These are phyloP conservation scores for Phytophthora colocasiae DNA, from an alignment of 352 stramenopile genomes.

Conservation along the genomic window DNA sequence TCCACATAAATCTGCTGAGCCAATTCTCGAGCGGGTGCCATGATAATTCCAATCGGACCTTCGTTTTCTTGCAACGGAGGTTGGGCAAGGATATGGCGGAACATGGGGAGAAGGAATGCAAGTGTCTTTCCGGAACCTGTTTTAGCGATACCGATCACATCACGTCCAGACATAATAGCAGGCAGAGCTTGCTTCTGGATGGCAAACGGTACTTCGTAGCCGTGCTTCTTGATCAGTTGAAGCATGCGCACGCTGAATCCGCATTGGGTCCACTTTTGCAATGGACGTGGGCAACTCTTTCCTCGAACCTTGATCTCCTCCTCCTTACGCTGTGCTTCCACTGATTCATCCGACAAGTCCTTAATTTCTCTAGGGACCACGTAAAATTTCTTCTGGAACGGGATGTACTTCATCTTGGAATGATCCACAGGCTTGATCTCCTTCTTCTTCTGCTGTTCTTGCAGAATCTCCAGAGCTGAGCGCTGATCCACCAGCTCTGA, in stretches of 20 bases:
- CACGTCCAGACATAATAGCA: conserved; percentile 98
- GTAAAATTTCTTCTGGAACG: conserved; percentile 99
- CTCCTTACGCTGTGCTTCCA: conserved; percentile 80
- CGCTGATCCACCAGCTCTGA: conserved; percentile 74
- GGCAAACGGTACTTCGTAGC: conserved; percentile 95
- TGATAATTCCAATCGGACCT: conserved; percentile 98
- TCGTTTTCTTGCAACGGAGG: conserved; percentile 93
- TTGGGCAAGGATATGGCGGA: conserved; percentile 96
- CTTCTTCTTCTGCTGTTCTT: conserved; percentile 93
- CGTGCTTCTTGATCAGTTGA: conserved; percentile 93
- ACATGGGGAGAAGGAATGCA: conserved; percentile 93
- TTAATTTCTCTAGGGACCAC: conserved; percentile 96
- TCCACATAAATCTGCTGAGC: conserved; percentile 99
- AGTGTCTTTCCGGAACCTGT: conserved; percentile 95
- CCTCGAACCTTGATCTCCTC: conserved; percentile 98
- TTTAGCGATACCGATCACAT: conserved; percentile 99
- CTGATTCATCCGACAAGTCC: conserved; percentile 87
- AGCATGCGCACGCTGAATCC: conserved; percentile 97
- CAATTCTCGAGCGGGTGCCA: conserved; percentile 98
- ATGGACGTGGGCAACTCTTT: conserved; percentile 94
- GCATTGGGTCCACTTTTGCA: conserved; percentile 97
- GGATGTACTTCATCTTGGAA: conserved; percentile 95
- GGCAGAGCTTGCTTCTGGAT: conserved; percentile 98
- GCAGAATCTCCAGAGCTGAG: conserved; percentile 91
- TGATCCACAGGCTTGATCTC: conserved; percentile 98